Evolutionary conservation across 495 filamentous ascomycete genomes (phyloP).

Genomic region (Bacidia rubella): DNA sequence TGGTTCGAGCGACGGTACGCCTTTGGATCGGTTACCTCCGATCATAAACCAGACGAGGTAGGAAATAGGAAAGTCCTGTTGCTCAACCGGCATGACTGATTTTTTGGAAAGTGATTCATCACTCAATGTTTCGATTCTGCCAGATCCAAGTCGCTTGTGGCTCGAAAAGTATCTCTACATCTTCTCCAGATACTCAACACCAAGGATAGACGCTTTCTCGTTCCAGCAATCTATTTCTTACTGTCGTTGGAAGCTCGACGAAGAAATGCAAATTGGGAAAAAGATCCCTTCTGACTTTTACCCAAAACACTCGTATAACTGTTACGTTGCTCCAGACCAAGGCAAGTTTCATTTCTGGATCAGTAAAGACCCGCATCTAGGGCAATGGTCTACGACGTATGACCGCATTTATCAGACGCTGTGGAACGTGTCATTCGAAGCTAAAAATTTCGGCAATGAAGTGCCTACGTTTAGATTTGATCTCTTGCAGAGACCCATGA

Average conservation of each 20-base stretch:
- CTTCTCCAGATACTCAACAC: neutral
- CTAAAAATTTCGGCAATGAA: neutral
- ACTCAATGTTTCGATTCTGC: neutral
- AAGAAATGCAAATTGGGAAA: neutral
- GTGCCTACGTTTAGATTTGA: neutral
- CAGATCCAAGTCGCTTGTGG: neutral
- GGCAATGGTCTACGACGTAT: neutral
- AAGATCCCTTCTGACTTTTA: neutral
- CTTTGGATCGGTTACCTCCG: no score
- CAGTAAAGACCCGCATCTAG: no score
- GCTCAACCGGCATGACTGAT: no score
- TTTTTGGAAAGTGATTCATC: neutral
- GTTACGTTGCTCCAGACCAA: no score
- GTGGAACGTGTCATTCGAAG: neutral
- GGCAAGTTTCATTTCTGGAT: no score
- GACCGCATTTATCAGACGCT: neutral
- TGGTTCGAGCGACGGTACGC: no score
- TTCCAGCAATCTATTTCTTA: neutral
- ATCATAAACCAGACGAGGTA: no score
- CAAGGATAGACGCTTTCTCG: neutral
- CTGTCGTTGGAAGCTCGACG: neutral
- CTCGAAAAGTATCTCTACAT: neutral
- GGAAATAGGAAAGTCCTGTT: no score
- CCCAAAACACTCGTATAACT: no score
- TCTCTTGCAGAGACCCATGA: neutral